Base-by-base conservation (phyloP, 495 filamentous ascomycete species). In the Physcia stellaris region DNA sequence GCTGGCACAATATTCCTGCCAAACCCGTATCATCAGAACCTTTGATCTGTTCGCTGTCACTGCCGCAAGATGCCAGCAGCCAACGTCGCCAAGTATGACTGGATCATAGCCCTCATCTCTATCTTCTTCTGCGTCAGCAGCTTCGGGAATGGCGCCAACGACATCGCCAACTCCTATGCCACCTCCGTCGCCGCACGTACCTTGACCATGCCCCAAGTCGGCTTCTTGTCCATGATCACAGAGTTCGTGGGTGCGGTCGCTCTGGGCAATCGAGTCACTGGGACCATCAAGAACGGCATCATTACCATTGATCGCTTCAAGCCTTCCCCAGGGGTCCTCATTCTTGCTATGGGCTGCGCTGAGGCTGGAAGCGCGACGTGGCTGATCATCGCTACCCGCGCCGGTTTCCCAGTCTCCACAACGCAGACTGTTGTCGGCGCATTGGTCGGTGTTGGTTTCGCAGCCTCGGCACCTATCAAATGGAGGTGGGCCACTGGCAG, bases 221-320 rank as follows among this genome's bases (percentile, higher is more conserved):
- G 56, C 35, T 43, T 61, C 23, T 45, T 66, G 9, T 52, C 61
- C 13, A 40, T 41, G 17, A 48, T 57, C 33, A 63, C 59, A 0
- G 62, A 66, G 55, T 72, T 82, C 39, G 56, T 65, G 21, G 79
- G 79, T 31, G 68, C 75, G 13, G 57, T 83, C 22, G 67, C 67
- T 26, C 66, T 82, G n/a, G 76, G 78, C 23, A 57, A 66, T 19
- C 71, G 74, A 24, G 72, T 76, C 19, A 73, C 79, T 32, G 66
- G 69, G 45, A 83, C 79, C 21, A 81, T 83, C 61, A 70, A 72
- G 37, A 74, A 66, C 51, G 73, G 71, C 17, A 75, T 83, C 53
- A 70, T 83, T 53, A 50, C 49, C 32, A 65, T 66, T 40, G 39
- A 61, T 1, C 49, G 56, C 12, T 83, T 79, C 50, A 35, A 56